Percentiles rank a stretch among this genome's conserved stretches.
Conservation (phyloP, 129 eudicot species). For the Centrapalus pauciflorus region DNA sequence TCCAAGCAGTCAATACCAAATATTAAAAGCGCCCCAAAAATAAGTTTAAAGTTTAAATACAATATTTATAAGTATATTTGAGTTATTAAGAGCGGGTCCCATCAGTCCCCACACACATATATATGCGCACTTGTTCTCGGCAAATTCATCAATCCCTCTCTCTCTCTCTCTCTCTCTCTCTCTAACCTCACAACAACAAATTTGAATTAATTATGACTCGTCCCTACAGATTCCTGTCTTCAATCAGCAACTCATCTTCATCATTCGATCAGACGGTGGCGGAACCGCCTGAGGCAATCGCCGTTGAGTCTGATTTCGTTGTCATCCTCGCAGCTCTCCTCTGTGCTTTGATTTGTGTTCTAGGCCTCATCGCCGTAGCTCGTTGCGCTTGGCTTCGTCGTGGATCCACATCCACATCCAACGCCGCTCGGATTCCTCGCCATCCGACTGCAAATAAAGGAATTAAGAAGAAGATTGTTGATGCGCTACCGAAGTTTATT, state of each 20-base stretch:
- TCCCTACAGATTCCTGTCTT: constrained; percentile 22
- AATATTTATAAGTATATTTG: too few relatives aligned
- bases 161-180: not conserved
- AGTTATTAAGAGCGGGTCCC: too few relatives aligned
- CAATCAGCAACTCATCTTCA: constrained; percentile 20
- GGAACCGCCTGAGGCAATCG: constrained; percentile 39
- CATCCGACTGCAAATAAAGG: constrained; percentile 47
- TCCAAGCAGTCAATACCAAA: too few relatives aligned
- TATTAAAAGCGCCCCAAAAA: too few relatives aligned
- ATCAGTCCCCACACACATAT: not conserved
- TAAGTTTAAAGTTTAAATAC: too few relatives aligned
- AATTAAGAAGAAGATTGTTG: constrained; percentile 46
- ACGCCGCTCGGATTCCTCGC: not conserved
- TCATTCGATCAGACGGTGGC: constrained; percentile 23
- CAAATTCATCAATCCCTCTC: constrained; percentile 16
- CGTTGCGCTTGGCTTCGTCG: constrained; percentile 75
- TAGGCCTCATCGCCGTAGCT: constrained; percentile 62
- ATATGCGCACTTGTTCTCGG: not conserved
- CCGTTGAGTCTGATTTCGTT: constrained; percentile 60
- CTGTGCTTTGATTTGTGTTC: constrained; percentile 60
- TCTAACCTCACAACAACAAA: not conserved
- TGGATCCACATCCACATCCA: constrained; percentile 3
- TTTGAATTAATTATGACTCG: constrained; percentile 31
- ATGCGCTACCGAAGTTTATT: constrained; percentile 42
- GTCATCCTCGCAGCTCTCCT: constrained; percentile 70